Base-by-base conservation (phyloP, 176 grass and related monocot genomes). In the Ensete ventricosum region DNA sequence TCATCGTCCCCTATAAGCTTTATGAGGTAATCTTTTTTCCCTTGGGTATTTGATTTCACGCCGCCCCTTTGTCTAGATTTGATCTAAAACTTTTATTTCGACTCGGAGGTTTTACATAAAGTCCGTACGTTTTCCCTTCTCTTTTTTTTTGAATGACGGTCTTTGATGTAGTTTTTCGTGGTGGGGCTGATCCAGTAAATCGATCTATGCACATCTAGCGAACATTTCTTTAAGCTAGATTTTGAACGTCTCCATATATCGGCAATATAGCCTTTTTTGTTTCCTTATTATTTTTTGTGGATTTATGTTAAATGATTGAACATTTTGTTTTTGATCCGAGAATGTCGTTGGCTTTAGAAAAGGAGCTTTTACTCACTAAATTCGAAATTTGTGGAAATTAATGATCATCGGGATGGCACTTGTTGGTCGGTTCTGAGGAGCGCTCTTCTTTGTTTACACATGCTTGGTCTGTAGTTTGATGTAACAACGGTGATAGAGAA, bases 1-100 rank as follows among this genome's bases (percentile, higher is more conserved):
- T 91, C 82, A 68, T 98, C 72, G 86, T 98, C 72, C 90, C 90
- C 11, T 98, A 83, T 74, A 98, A 98, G 80, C 84, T 93, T n/a
- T 98, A 98, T 81, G 94, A 98, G 94, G 90, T 92, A 9, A 24
- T 52, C 57, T 49, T 77, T 9, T 14, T 9, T 23, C 43, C 1
- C 20, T 14, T 64, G 5, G n/a, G n/a, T 60, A 1, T 63, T 52
- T 64, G 11, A 2, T 64, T 19, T 51, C 1, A 50, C 34, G 43
- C 34, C 2, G 67, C 9, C 67, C 17, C 21, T 43, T 70, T 2
- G 57, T 60, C n/a, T 72, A 22, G n/a, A 49, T 76, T 76, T 77
- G 34, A 9, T 64, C 9, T 1, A 3, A 0, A 43, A 43, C 3
- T 23, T 23, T 2, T 14, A 13, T 49, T 17, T n/a, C 50, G 10